phyloP scores from a whole-genome alignment of 257 asterid genomes.

The Solanum virginianum region DNA sequence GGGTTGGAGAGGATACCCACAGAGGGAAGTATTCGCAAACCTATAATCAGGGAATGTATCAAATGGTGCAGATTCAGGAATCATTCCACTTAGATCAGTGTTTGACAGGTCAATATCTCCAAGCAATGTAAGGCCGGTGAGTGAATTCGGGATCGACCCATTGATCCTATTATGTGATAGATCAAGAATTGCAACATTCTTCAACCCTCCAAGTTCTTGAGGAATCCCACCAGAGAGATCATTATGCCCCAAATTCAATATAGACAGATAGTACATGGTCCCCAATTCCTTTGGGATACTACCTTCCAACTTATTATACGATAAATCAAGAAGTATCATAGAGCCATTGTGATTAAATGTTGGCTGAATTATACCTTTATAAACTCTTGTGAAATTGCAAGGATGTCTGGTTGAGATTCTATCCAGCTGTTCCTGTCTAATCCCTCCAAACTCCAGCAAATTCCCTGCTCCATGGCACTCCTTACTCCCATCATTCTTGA shows the following conservation, averaged over 20 bases:
- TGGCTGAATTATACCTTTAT: conserved; percentile 55
- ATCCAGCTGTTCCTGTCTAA: conserved; percentile 50
- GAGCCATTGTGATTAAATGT: conserved; percentile 88
- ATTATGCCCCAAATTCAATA: conserved; percentile 76
- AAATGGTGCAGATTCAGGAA: conserved; percentile 73
- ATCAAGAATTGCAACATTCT: conserved; percentile 73
- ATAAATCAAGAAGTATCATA: conserved; percentile 85
- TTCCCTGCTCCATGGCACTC: conserved; percentile 92
- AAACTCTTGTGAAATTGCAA: conserved; percentile 64
- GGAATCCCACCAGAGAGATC: conserved; percentile 75
- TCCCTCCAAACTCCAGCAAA: conserved; percentile 91
- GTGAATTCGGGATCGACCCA: conserved; percentile 58
- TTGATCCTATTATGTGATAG: conserved; percentile 59
- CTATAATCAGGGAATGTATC: conserved; percentile 61
- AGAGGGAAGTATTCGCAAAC: conserved; percentile 65
- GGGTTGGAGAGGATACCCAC: conserved; percentile 67
- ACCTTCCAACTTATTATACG: conserved; percentile 62
- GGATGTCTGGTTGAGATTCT: conserved; percentile 67
- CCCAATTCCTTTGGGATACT: conserved; percentile 85
- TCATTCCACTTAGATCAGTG: conserved; percentile 60
- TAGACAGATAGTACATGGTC: conserved; percentile 49
- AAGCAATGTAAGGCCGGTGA: conserved; percentile 52
- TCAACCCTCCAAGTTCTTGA: conserved; percentile 57
- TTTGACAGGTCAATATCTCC: conserved; percentile 76
- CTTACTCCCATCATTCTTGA: conserved; percentile 71